Evolutionary conservation across 441 rosid genomes (phyloP), one percentile per base, ranked within the genome.

Genomic region (Kokia cookei): DNA sequence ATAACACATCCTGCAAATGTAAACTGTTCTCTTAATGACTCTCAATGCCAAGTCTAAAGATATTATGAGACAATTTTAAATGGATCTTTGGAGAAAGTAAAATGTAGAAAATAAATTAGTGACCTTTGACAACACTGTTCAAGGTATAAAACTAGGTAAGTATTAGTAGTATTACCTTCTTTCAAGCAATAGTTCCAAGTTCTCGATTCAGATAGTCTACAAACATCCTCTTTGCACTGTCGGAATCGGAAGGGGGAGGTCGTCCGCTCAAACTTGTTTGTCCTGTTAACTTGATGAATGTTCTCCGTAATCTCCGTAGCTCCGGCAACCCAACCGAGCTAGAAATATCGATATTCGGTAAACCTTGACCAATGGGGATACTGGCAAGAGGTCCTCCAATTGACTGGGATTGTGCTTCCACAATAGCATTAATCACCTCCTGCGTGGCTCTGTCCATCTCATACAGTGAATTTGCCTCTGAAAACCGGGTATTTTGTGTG

Each of bases 171-270:
- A 24, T 37, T 55, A n/a, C 19, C 50, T 7, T 70, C 10, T 71
- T 57, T 83, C 83, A 87, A 69, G 73, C 83, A 71, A 76, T 65
- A 65, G 78, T 77, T 57, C 86, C 92, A 17, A 91, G 75, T 84
- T 93, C 98, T 84, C 97, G 82, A 84, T 93, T 96, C 88, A 96
- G 87, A 85, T 91, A 93, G 80, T 96, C 97, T 10, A 91, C 86
- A 76, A 96, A 93, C 92, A 90, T 91, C 84, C 97, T 89, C 84
- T 92, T 96, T 15, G 92, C 96, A 62, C 94, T 88, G n/a, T 89
- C 93, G 7, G 97, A 88, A 78, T 91, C 98, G 0, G 96, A 83
- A 60, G 96, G 94, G 1, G 94, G 96, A 0, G 92, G 95, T 42
- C 81, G 90, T 27, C 97, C 97, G 42, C 98, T 93, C 77, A 93